These are phyloP conservation scores for Aspergillus campestris DNA, from an alignment of 495 filamentous ascomycete genomes.

Conservation along the genomic window DNA sequence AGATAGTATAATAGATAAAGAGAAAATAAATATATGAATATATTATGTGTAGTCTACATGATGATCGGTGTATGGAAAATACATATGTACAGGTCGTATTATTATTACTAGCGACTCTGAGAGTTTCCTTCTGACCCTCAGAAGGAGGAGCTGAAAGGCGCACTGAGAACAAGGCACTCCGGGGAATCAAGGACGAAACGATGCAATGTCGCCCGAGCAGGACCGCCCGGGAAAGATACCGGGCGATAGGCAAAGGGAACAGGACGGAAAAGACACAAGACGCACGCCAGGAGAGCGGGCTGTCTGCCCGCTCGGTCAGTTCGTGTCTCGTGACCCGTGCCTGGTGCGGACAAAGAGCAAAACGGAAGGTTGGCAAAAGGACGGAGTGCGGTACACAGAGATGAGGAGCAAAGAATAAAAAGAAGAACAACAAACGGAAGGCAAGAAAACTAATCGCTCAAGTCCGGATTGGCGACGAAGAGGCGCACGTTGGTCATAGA, in stretches of 20 bases:
- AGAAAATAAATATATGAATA: too few species aligned
- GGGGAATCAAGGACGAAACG: not conserved
- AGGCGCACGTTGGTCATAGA: conserved; percentile 78
- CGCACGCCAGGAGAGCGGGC: not conserved
- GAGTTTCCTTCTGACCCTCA: conserved; percentile 1
- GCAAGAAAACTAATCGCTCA: conserved; percentile 44
- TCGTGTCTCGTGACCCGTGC: too few species aligned
- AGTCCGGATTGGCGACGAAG: conserved; percentile 92
- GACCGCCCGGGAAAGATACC: not conserved
- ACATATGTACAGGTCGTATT: conserved; percentile 19
- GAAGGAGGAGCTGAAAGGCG: conserved; percentile 7
- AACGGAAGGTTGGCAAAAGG: too few species aligned
- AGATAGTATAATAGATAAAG: too few species aligned
- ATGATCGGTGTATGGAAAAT: too few species aligned
- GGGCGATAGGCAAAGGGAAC: not conserved
- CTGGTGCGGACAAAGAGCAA: too few species aligned
- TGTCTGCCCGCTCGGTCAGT: not conserved
- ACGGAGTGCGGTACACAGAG: too few species aligned
- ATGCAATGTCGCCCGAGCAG: not conserved
- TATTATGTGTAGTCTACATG: too few species aligned
- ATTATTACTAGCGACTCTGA: conserved; percentile 17
- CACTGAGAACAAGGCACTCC: not conserved
- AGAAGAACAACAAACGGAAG: not conserved
- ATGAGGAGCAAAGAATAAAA: conserved; percentile 4
- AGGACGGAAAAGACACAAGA: conserved; percentile 1